Evolutionary conservation across 805 yeast species (phyloP).

Genomic region (Saccharomycopsis sp.): DNA sequence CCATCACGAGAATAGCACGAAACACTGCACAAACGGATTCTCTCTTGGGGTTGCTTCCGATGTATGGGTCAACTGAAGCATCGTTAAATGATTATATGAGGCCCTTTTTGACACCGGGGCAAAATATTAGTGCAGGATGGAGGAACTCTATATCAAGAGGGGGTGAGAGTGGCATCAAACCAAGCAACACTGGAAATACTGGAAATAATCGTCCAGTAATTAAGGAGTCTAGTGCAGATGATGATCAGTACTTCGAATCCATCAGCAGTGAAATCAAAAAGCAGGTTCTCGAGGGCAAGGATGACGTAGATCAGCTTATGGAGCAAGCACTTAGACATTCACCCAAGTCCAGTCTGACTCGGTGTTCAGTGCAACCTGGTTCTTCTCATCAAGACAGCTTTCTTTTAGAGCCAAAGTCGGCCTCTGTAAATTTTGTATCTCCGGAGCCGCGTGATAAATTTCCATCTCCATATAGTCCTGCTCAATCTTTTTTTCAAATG

Average conservation of each 20-base stretch:
- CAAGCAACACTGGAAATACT: too few relatives aligned
- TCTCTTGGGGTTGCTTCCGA: not conserved
- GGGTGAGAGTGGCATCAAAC: too few relatives aligned
- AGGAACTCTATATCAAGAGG: too few relatives aligned
- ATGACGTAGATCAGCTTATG: not conserved
- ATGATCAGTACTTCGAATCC: slow-evolving; percentile 2
- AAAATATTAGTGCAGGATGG: too few relatives aligned
- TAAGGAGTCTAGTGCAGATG: too few relatives aligned
- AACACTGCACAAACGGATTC: not conserved
- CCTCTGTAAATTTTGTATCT: not conserved
- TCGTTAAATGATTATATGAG: not conserved
- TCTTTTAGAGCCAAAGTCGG: not conserved
- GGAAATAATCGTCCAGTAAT: too few relatives aligned
- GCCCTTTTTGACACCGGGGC: not conserved
- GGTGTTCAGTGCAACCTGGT: not conserved
- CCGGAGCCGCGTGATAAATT: not conserved
- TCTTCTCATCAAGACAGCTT: not conserved
- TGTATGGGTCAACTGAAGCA: not conserved
- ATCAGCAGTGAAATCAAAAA: slow-evolving; percentile 3
- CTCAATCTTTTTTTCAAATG: not conserved
- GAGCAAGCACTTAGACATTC: not conserved
- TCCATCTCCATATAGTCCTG: not conserved
- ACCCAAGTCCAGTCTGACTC: not conserved
- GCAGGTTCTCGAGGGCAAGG: slow-evolving; percentile 3
- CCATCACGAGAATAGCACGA: not conserved